Conservation (phyloP, 1,284 basidiomycete genomes). For the Ustilago shanxiensis region DNA sequence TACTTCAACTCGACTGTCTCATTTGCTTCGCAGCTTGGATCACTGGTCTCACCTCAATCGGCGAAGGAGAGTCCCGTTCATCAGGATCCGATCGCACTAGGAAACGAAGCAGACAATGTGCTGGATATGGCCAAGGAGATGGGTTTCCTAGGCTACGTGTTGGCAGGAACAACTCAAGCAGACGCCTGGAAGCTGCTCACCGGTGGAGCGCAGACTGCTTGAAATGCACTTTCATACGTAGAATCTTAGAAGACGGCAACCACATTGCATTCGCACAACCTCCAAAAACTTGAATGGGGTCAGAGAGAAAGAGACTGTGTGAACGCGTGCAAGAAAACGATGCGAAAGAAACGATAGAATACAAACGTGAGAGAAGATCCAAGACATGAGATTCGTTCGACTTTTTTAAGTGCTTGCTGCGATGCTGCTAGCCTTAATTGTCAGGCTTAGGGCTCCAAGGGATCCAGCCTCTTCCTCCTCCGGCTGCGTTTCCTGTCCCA, state of each 20-base stretch:
- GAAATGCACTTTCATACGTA: background rate
- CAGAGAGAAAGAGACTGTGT: background rate
- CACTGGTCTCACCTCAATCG: constrained; percentile 25
- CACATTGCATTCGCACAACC: background rate
- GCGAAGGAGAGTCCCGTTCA: constrained; percentile 9
- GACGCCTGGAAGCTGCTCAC: constrained; percentile 34
- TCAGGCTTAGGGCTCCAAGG: constrained; percentile 31
- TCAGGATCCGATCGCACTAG: constrained; percentile 17
- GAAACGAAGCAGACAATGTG: constrained; percentile 35
- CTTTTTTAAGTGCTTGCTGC: too few species aligned
- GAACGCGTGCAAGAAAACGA: constrained; percentile 5
- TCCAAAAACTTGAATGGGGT: background rate
- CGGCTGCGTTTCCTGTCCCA: background rate
- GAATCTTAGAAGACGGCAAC: background rate
- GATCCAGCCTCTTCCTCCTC: constrained; percentile 17
- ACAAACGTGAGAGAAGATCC: background rate
- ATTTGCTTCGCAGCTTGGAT: constrained; percentile 24
- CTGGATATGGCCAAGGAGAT: constrained; percentile 31
- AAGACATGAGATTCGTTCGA: too few species aligned
- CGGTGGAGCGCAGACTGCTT: background rate
- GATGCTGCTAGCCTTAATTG: background rate
- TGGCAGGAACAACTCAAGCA: constrained; percentile 24
- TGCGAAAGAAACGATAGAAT: background rate
- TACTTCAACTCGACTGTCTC: constrained; percentile 39
- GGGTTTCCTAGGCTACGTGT: constrained; percentile 36